phyloP scores from a whole-genome alignment of 352 stramenopile genomes.

The Blastocystis sp. region DNA sequence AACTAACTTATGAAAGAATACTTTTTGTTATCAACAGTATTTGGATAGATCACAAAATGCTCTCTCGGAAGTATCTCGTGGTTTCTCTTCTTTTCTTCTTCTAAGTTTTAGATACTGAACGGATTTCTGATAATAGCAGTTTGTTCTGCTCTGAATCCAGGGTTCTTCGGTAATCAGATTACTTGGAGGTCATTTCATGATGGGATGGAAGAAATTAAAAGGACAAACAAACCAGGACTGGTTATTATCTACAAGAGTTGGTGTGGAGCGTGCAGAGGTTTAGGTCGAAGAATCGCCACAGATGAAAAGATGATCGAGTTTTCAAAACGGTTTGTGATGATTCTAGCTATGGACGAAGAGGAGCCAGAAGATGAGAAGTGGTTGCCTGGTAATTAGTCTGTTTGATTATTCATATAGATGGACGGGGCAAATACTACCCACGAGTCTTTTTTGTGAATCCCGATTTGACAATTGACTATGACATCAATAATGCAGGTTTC shows the following conservation, averaged over 20 bases:
- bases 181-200: conserved; percentile 24
- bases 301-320: conserved; percentile 63
- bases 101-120: background rate
- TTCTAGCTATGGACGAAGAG: conserved; percentile 62
- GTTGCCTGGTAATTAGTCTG: conserved; percentile 19
- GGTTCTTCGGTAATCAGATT: conserved; percentile 25
- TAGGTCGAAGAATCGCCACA: conserved; percentile 41
- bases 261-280: conserved; percentile 38
- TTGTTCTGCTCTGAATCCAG: conserved; percentile 8
- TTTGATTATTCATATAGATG: background rate
- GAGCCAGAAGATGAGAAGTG: conserved; percentile 67
- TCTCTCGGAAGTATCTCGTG: background rate
- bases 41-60: conserved; percentile 21
- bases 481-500: conserved; percentile 64
- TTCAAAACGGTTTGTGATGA: conserved; percentile 64
- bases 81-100: background rate
- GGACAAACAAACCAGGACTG: conserved; percentile 37
- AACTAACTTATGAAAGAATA: background rate
- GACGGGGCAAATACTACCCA: conserved; percentile 62
- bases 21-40: background rate
- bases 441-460: conserved; percentile 66
- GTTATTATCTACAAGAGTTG: conserved; percentile 52
- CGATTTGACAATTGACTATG: conserved; percentile 48
- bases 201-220: conserved; percentile 26
- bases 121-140: background rate